Evolutionary conservation across 148 eudicot genomes (phyloP).

Genomic region (Rhododendron williamsianum): DNA sequence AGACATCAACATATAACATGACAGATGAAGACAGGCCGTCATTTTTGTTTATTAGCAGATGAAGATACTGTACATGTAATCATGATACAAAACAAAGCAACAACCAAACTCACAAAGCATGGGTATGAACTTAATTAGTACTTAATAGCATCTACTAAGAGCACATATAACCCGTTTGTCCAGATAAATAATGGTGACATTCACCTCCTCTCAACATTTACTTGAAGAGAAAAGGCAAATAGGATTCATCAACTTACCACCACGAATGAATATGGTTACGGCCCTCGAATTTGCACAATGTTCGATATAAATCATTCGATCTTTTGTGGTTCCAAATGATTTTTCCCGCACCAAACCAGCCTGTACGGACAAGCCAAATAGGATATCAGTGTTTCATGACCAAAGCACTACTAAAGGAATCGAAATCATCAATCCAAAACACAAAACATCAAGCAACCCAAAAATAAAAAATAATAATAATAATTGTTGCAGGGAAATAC

Average conservation of each 20-base stretch:
- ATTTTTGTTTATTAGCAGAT: background rate
- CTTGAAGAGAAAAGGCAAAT: background rate
- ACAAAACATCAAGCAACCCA: background rate
- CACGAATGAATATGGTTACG: slow-evolving; percentile 93
- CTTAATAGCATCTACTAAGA: background rate
- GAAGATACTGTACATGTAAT: background rate
- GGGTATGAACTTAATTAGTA: background rate
- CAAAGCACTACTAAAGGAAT: background rate
- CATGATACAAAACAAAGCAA: background rate
- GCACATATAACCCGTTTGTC: background rate
- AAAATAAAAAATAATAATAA: background rate
- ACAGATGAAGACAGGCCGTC: background rate
- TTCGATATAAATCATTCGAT: slow-evolving; percentile 88
- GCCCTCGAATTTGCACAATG: slow-evolving; percentile 98
- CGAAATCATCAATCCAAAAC: background rate
- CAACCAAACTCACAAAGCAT: background rate
- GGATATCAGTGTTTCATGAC: background rate
- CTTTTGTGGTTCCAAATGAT: slow-evolving; percentile 92
- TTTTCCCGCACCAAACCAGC: slow-evolving; percentile 98
- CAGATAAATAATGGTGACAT: background rate
- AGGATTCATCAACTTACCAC: slow-evolving; percentile 43
- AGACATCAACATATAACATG: no score
- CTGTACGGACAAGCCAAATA: slow-evolving; percentile 27
- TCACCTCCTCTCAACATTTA: background rate
- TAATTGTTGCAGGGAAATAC: background rate